Percentiles rank a stretch among this genome's conserved stretches.
phyloP scores from a whole-genome alignment of 495 filamentous ascomycete genomes.

The Penicillium goetzii region DNA sequence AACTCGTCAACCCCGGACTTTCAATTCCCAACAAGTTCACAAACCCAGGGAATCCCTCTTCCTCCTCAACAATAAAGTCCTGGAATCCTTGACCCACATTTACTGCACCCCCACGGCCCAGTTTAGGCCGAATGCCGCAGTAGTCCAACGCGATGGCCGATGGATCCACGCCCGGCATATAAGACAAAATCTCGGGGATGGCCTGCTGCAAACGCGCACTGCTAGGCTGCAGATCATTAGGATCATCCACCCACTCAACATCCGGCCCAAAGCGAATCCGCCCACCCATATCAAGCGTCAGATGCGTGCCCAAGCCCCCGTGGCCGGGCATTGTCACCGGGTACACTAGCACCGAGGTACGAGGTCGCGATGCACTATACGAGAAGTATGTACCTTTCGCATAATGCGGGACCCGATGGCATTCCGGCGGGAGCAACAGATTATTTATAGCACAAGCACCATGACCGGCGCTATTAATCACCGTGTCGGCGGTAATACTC shows the following conservation, averaged over 20 bases:
- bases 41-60: conserved; percentile 84
- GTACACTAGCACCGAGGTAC: conserved; percentile 78
- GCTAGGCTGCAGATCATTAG: conserved; percentile 58
- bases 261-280: conserved; percentile 92
- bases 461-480: conserved; percentile 88
- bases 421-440: conserved; percentile 67
- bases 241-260: conserved; percentile 84
- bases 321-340: conserved; percentile 79
- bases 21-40: conserved; percentile 93
- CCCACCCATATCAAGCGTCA: conserved; percentile 87
- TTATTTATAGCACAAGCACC: conserved; percentile 78
- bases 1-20: conserved; percentile 90
- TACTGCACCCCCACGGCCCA: conserved; percentile 61
- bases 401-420: conserved; percentile 68
- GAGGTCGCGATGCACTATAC: conserved; percentile 67
- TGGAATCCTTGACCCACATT: conserved; percentile 67
- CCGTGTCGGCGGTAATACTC: conserved; percentile 68
- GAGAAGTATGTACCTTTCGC: conserved; percentile 97
- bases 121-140: conserved; percentile 87
- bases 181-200: conserved; percentile 72
- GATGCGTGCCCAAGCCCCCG: conserved; percentile 87
- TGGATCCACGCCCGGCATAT: conserved; percentile 73
- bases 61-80: conserved; percentile 83
- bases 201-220: conserved; percentile 66
- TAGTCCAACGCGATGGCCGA: conserved; percentile 79